Evolutionary conservation across 768 basidiomycete genomes (phyloP), one percentile per base, ranked within the genome.

Genomic region (Trametes cinnabarina): DNA sequence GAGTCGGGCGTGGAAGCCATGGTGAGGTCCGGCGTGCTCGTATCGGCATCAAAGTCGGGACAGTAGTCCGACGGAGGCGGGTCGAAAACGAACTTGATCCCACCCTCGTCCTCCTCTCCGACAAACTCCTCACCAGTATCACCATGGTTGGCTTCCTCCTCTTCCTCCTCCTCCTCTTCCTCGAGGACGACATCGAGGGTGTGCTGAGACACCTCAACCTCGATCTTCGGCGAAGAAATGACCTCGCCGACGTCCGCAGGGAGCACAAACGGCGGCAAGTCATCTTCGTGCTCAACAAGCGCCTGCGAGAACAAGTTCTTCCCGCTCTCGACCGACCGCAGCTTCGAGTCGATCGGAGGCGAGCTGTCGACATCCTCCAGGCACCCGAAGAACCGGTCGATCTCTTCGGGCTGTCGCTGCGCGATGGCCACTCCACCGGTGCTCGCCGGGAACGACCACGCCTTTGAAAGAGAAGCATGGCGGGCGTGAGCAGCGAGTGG

Each of bases 301-400:
- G 76, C 77, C 66, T 76, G 77, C 1, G 84, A 75, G 65, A 90
- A 91, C 20, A 84, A 63, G 53, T 74, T 77, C 71, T 85, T 86
- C 69, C 77, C 82, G 68, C 75, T 79, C 68, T 87, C 86, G 44
- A 69, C 59, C 2, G 65, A 58, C 72, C 74, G 67, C 76, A 80
- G 40, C 72, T 66, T 61, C 28, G 61, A 76, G 72, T 43, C 75
- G 74, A 47, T 67, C 69, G 67, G 74, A 6, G 84, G 83, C 0
- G 80, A 75, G 40, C 79, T 77, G 62, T 82, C 80, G 37, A 83
- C 72, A 51, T 74, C 76, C 44, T 79, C 80, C 60, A 82, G 65
- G 55, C 89, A 92, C 41, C 82, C 85, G 64, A 92, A 92, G 79
- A 92, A 92, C 32, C 77, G 79, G 68, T 92, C 90, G 9, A 88